Evolutionary conservation across 1,284 basidiomycete species (phyloP).

Genomic region (Austroboletus olivaceoglutinosus): DNA sequence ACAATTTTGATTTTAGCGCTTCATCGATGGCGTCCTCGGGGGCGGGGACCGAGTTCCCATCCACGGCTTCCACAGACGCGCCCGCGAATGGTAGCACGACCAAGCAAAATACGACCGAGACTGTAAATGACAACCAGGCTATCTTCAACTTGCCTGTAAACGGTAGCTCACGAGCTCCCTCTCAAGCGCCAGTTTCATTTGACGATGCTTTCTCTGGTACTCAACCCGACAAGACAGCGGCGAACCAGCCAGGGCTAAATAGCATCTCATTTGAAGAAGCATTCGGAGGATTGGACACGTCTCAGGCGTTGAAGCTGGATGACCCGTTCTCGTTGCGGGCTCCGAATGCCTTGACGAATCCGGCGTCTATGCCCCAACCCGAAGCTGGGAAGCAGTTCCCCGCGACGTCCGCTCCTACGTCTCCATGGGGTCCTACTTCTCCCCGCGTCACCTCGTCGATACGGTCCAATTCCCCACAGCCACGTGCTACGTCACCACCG

Average conservation of each 20-base stretch:
- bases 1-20: conserved; percentile 80
- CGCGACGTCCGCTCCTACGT: conserved; percentile 35
- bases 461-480: conserved; percentile 43
- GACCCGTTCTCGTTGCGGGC: conserved; percentile 29
- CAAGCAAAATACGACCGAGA: conserved; percentile 14
- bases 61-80: conserved; percentile 15
- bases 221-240: conserved; percentile 17
- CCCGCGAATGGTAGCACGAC: conserved; percentile 16
- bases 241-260: conserved; percentile 15
- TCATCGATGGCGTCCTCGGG: conserved; percentile 40
- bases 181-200: conserved; percentile 40
- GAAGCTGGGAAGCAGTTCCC: conserved; percentile 26
- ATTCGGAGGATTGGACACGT: conserved; percentile 51
- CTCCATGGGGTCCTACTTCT: conserved; percentile 34
- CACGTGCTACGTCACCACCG: conserved; percentile 49
- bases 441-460: conserved; percentile 34
- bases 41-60: conserved; percentile 29
- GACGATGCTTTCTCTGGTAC: conserved; percentile 46
- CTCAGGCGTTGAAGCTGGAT: conserved; percentile 44
- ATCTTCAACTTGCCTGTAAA: conserved; percentile 14
- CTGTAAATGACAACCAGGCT: conserved; percentile 21
- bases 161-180: conserved; percentile 7
- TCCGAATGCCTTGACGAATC: conserved; percentile 27
- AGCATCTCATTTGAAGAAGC: conserved; percentile 58
- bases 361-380: conserved; percentile 27